These are phyloP conservation scores for Austroboletus eburneus DNA, from an alignment of 768 basidiomycete species.

Conservation along the genomic window DNA sequence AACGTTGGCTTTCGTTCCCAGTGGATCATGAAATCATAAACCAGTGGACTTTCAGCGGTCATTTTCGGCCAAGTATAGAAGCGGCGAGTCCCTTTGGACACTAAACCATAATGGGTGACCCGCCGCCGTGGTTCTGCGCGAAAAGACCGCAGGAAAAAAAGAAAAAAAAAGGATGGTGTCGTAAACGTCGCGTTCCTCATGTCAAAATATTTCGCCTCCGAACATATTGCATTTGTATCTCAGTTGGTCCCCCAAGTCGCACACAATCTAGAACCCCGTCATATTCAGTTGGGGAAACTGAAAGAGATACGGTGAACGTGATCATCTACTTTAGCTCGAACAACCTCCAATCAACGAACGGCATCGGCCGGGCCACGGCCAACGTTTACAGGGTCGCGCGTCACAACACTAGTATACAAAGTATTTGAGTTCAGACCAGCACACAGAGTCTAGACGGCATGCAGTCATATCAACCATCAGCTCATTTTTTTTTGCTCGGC, in stretches of 20 bases:
- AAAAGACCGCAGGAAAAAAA: constrained; percentile 10
- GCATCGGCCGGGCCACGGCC: too few relatives aligned
- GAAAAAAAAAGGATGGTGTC: neutral
- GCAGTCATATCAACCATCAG: too few relatives aligned
- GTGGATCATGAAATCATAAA: too few relatives aligned
- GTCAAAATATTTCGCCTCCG: neutral
- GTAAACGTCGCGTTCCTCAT: constrained; percentile 10
- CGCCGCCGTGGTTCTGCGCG: constrained; percentile 5
- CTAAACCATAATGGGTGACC: constrained; percentile 16
- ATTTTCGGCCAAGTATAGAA: constrained; percentile 10
- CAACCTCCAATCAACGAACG: constrained; percentile 7
- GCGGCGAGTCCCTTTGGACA: neutral
- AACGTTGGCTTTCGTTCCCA: too few relatives aligned
- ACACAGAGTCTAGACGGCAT: too few relatives aligned
- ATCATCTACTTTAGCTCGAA: too few relatives aligned
- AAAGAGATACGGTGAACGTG: too few relatives aligned
- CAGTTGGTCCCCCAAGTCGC: neutral
- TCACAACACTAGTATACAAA: too few relatives aligned
- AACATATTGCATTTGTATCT: neutral
- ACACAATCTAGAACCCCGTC: neutral
- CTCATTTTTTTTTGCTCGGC: too few relatives aligned
- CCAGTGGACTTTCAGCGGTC: constrained; percentile 6
- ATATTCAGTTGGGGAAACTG: constrained; percentile 1
- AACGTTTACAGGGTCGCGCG: too few relatives aligned
- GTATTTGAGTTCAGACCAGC: too few relatives aligned